These are phyloP conservation scores for Cutaneotrichosporon daszewskae DNA, from an alignment of 1,284 basidiomycete genomes.

Conservation along the genomic window DNA sequence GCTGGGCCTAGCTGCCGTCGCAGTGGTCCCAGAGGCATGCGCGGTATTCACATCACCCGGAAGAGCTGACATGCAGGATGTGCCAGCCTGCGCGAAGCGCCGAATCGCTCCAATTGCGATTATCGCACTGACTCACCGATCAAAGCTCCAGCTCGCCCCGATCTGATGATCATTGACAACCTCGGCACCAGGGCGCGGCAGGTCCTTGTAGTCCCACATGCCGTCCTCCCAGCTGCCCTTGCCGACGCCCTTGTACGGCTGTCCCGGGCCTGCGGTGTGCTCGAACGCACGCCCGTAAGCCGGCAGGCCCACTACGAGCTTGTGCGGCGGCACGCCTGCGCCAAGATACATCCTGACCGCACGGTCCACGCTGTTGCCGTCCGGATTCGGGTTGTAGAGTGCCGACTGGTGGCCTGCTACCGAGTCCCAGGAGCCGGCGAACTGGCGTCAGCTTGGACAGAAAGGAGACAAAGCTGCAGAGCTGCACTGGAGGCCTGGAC, in stretches of 20 bases:
- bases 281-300: conserved; percentile 81
- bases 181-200: conserved; percentile 62
- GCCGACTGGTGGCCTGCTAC: conserved; percentile 75
- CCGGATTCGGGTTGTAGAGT: conserved; percentile 52
- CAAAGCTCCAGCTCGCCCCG: conserved; percentile 73
- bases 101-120: too few species aligned
- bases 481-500: neutral
- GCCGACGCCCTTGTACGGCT: conserved; percentile 63
- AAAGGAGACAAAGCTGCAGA: neutral
- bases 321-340: conserved; percentile 63
- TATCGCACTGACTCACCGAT: conserved; percentile 52
- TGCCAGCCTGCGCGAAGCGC: too few species aligned
- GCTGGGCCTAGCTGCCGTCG: too few species aligned
- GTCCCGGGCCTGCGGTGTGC: conserved; percentile 66
- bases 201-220: conserved; percentile 61
- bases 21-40: too few species aligned
- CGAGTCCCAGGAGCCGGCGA: conserved; percentile 48
- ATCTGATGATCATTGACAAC: conserved; percentile 66
- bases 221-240: conserved; percentile 50
- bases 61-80: too few species aligned
- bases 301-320: conserved; percentile 78
- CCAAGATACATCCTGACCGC: conserved; percentile 63
- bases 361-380: conserved; percentile 60
- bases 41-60: too few species aligned
- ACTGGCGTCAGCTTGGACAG: conserved; percentile 21